phyloP scores from a whole-genome alignment of 768 basidiomycete species.

The Tubosaeta sp. region DNA sequence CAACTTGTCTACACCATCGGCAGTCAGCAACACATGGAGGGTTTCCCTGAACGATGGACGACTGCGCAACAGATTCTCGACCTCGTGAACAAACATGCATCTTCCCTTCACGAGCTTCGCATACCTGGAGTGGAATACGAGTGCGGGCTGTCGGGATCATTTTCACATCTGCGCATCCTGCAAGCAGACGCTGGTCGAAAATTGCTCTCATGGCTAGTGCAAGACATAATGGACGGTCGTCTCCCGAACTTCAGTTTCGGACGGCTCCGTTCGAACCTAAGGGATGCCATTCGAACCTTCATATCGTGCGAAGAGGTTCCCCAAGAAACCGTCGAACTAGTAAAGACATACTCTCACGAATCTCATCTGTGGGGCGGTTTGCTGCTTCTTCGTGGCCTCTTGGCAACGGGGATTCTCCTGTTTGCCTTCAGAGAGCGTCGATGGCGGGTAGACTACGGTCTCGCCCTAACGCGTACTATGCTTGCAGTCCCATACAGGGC shows the following conservation, averaged over 20 bases:
- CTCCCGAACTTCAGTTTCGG: slow-evolving; percentile 8
- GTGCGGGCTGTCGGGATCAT: neutral
- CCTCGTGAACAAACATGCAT: slow-evolving; percentile 17
- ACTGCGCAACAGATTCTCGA: slow-evolving; percentile 36
- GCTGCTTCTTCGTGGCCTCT: slow-evolving; percentile 21
- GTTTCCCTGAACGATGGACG: slow-evolving; percentile 41
- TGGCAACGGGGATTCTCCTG: slow-evolving; percentile 19
- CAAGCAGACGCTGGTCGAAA: slow-evolving; percentile 1
- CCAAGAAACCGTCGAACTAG: neutral
- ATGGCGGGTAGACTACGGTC: slow-evolving; percentile 27
- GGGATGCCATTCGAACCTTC: slow-evolving; percentile 7
- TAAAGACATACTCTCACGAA: slow-evolving; percentile 1
- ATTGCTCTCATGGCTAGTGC: slow-evolving; percentile 3
- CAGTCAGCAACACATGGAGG: slow-evolving; percentile 33
- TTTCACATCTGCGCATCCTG: slow-evolving; percentile 11
- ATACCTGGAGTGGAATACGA: slow-evolving; percentile 3
- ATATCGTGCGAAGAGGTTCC: neutral
- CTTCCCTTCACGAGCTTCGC: neutral
- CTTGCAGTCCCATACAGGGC: slow-evolving; percentile 28
- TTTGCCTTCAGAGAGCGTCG: slow-evolving; percentile 21
- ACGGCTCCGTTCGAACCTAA: neutral
- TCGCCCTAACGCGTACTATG: slow-evolving; percentile 7
- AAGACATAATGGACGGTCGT: slow-evolving; percentile 3
- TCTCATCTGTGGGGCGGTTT: slow-evolving; percentile 9
- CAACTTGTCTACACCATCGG: slow-evolving; percentile 47